These are phyloP conservation scores for Lophiostoma macrostomum DNA, from an alignment of 495 filamentous ascomycete species.

Conservation along the genomic window DNA sequence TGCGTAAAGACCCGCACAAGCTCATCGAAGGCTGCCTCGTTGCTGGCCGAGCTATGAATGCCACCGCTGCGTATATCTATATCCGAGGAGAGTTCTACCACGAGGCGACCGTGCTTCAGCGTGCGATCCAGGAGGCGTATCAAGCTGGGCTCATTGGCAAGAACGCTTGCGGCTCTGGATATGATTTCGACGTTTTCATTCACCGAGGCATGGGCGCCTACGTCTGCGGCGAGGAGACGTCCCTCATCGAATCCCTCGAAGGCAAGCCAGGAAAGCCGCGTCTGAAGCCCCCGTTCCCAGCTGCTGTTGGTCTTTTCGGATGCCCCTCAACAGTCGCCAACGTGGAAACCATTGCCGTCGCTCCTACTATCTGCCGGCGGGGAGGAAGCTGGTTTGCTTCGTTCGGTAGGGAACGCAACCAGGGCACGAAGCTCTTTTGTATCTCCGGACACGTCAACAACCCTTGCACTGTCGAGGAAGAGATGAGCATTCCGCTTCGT, in stretches of 20 bases:
- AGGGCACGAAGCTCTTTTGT: constrained; percentile 96
- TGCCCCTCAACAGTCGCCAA: constrained; percentile 98
- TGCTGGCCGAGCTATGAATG: constrained; percentile 95
- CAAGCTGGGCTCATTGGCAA: constrained; percentile 89
- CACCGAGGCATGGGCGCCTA: constrained; percentile 98
- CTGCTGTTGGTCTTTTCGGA: constrained; percentile 93
- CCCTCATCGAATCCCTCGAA: constrained; percentile 94
- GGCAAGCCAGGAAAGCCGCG: constrained; percentile 98
- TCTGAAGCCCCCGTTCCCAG: constrained; percentile 97
- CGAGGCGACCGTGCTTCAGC: constrained; percentile 89
- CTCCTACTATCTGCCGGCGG: constrained; percentile 91
- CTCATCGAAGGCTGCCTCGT: constrained; percentile 95
- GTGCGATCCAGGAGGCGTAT: constrained; percentile 96
- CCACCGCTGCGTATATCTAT: constrained; percentile 97
- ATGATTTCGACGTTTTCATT: constrained; percentile 95
- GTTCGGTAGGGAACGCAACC: constrained; percentile 92
- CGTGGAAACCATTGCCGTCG: constrained; percentile 93
- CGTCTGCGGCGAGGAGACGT: constrained; percentile 96
- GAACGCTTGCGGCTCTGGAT: constrained; percentile 94
- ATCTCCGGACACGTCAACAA: constrained; percentile 99
- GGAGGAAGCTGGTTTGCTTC: constrained; percentile 87
- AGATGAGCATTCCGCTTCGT: constrained; percentile 92
- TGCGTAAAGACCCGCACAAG: constrained; percentile 99
- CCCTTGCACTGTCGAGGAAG: constrained; percentile 94
- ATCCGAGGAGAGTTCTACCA: constrained; percentile 99